Base-by-base conservation (phyloP, 805 yeast species). In the Lachancea cidri region DNA sequence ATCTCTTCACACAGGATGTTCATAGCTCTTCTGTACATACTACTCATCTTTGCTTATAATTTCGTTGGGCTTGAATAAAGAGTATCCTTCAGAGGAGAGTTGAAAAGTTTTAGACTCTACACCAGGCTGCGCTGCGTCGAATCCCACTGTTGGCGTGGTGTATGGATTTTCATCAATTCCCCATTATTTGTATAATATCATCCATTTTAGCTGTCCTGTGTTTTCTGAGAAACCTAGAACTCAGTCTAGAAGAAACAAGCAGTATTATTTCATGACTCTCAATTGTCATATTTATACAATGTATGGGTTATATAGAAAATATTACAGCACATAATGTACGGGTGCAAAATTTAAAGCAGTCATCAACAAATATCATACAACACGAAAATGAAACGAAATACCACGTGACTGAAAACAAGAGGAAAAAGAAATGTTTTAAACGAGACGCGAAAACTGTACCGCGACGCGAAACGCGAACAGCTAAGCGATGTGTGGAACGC, bases 31-130 rank as follows among this genome's bases (percentile, higher is more conserved):
- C 39, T 30, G 60, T 74, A 80, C 86, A 72, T 80, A 80, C 86
- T 80, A 77, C 84, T 72, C 86, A 80, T 80, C 72, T 67, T 78
- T 70, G 65, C 68, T 72, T 67, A 67, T 68, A 50, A 47, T 47
- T 47, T 48, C 32, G 13, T n/a, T 19, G 15, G 15, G 29, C 29
- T 35, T 20, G 17, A 16, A 25, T 11, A 35, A 39, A 47, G 39
- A 18, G 33, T 29, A 7, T 15, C n/a, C 17, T 15, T 8, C 14
- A 6, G 17, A 29, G 33, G 33, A 29, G 14, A 29, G 33, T 29
- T 29, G 33, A 29, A 29, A 29, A 29, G 33, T 29, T 29, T 29
- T 29, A 29, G 33, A 29, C 17, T n/a, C 33, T n/a, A 29, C 6
- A 15, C 14, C 14, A 29, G 17, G n/a, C 33, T n/a, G n/a, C 33